phyloP scores from a whole-genome alignment of 139 green algal species.

The Micractinium conductrix region DNA sequence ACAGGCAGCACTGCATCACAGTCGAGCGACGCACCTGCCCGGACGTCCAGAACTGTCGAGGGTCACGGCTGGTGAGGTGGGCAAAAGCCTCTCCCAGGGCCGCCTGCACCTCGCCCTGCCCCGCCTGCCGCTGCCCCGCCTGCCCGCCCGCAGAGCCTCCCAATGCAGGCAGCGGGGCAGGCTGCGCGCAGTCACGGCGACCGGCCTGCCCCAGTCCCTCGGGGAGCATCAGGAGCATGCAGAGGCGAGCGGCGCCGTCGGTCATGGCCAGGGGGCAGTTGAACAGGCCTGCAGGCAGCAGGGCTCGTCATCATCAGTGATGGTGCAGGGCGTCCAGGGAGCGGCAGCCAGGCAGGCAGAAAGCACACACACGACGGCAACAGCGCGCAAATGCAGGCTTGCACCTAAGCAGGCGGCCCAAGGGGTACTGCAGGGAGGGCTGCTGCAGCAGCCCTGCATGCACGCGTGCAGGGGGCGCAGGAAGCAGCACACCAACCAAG shows the following conservation, averaged over 20 bases:
- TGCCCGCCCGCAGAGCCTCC: background rate
- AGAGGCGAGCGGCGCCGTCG: constrained; percentile 31
- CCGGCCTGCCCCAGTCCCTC: no score
- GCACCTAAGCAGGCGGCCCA: background rate
- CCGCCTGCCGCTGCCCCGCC: background rate
- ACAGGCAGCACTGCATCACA: no score
- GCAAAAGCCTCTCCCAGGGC: background rate
- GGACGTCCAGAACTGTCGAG: constrained; percentile 21
- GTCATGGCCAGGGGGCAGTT: constrained; percentile 45
- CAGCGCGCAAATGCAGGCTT: background rate
- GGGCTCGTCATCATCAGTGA: no score
- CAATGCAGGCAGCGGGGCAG: no score
- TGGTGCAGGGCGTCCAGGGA: no score
- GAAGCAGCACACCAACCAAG: no score
- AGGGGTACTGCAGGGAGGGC: no score
- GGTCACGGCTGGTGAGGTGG: constrained; percentile 31
- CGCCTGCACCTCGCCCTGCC: background rate
- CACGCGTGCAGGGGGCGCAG: no score
- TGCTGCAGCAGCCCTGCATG: no score
- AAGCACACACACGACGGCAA: no score
- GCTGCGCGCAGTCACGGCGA: constrained; percentile 40
- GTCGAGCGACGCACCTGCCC: constrained; percentile 1
- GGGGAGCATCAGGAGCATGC: constrained; percentile 19
- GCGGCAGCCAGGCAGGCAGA: background rate
- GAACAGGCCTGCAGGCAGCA: constrained; percentile 25